These are phyloP conservation scores for Aspergillus persii DNA, from an alignment of 2,329 filamentous ascomycete species.

Conservation along the genomic window DNA sequence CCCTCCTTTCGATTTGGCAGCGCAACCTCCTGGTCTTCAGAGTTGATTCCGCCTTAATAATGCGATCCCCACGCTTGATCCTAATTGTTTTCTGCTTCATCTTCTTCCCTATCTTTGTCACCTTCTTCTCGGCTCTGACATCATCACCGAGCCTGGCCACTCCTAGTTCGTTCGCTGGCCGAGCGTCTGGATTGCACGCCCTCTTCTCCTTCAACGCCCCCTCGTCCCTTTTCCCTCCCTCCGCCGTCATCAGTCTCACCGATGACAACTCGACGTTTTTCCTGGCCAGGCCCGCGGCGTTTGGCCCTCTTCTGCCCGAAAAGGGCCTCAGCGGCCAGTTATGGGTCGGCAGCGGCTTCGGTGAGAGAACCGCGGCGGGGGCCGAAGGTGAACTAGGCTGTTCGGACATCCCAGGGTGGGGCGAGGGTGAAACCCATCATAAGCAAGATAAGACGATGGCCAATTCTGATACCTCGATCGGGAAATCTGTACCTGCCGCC, in stretches of 20 bases:
- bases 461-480: conserved; percentile 19
- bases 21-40: conserved; percentile 6
- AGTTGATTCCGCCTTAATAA: conserved; percentile 24
- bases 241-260: conserved; percentile 91
- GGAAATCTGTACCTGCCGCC: conserved; percentile 23
- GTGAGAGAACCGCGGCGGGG: conserved; percentile 59
- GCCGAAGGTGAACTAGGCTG: conserved; percentile 87
- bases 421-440: conserved; percentile 54
- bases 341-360: conserved; percentile 91
- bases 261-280: conserved; percentile 99
- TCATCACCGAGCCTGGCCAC: conserved; percentile 38
- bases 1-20: background rate
- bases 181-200: conserved; percentile 51
- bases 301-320: conserved; percentile 74
- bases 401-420: conserved; percentile 90
- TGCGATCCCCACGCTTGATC: conserved; percentile 49
- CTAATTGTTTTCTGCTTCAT: conserved; percentile 48
- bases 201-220: conserved; percentile 72
- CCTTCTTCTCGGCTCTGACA: conserved; percentile 46
- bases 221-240: conserved; percentile 88
- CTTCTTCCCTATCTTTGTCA: conserved; percentile 49
- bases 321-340: conserved; percentile 82
- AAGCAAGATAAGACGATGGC: conserved; percentile 21
- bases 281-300: conserved; percentile 85
- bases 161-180: conserved; percentile 36